These are phyloP conservation scores for Haplosporangium sp. DNA, from an alignment of 371 early-diverging fungal species.

Conservation along the genomic window DNA sequence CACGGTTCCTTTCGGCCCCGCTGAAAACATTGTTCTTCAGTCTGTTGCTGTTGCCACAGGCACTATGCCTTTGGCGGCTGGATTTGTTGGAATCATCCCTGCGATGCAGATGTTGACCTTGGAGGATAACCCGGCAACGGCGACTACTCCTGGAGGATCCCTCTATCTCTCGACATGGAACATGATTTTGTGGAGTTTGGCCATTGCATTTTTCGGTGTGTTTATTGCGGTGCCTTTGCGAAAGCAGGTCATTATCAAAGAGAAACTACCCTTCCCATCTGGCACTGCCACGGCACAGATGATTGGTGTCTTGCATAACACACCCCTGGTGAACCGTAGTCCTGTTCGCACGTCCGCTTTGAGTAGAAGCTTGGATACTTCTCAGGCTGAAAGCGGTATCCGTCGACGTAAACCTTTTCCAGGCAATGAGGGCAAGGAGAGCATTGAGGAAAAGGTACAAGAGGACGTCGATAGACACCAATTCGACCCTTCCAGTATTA, in stretches of 20 bases:
- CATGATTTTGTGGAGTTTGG: constrained; percentile 81
- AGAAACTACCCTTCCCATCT: constrained; percentile 87
- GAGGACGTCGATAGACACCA: too few species aligned
- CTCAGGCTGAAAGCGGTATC: background rate
- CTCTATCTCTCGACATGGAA: constrained; percentile 16
- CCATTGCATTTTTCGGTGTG: constrained; percentile 88
- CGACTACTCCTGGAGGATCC: constrained; percentile 9
- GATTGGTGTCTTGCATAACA: constrained; percentile 62
- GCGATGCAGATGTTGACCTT: constrained; percentile 73
- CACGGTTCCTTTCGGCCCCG: constrained; percentile 70
- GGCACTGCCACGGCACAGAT: constrained; percentile 91
- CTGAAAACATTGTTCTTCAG: constrained; percentile 86
- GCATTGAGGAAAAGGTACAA: constrained; percentile 11
- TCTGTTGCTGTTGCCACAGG: constrained; percentile 87
- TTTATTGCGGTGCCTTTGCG: constrained; percentile 91
- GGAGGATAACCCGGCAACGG: constrained; percentile 35
- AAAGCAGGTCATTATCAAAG: constrained; percentile 80
- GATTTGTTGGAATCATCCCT: constrained; percentile 84
- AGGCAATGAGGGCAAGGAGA: constrained; percentile 4
- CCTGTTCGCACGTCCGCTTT: background rate
- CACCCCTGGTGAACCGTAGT: constrained; percentile 3
- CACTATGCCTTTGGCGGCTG: constrained; percentile 87
- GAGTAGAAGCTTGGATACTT: background rate
- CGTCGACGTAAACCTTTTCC: background rate
- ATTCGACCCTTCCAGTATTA: too few species aligned